These are phyloP conservation scores for Aureobasidium subglaciale DNA, from an alignment of 2,329 filamentous ascomycete genomes.

Conservation along the genomic window DNA sequence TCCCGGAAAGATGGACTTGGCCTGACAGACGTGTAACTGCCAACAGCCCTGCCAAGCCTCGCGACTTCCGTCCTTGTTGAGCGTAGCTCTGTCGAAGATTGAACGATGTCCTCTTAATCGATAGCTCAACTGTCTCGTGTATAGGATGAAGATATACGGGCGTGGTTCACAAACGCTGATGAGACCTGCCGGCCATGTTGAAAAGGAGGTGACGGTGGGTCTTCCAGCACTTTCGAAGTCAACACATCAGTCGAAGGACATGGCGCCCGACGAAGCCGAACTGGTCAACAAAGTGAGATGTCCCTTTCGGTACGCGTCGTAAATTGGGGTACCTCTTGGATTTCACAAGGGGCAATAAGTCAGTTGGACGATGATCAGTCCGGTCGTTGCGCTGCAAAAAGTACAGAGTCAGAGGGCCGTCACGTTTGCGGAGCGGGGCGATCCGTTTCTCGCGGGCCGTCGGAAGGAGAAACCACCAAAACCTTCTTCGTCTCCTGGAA, in stretches of 20 bases:
- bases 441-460: slow-evolving; percentile 10
- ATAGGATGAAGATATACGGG: not conserved
- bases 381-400: not conserved
- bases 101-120: not conserved
- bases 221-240: no score
- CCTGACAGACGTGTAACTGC: not conserved
- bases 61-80: not conserved
- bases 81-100: not conserved
- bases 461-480: not conserved
- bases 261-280: not conserved
- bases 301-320: not conserved
- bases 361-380: slow-evolving; percentile 1
- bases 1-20: not conserved
- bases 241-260: not conserved
- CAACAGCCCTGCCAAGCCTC: not conserved
- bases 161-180: no score
- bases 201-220: not conserved
- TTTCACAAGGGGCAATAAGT: slow-evolving; percentile 5
- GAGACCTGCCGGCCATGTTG: no score
- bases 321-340: not conserved
- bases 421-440: slow-evolving; percentile 10
- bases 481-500: not conserved
- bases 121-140: not conserved
- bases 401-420: not conserved
- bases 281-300: not conserved